phyloP scores from a whole-genome alignment of 1,284 basidiomycete genomes.

The Filobasidium uniguttulatum region DNA sequence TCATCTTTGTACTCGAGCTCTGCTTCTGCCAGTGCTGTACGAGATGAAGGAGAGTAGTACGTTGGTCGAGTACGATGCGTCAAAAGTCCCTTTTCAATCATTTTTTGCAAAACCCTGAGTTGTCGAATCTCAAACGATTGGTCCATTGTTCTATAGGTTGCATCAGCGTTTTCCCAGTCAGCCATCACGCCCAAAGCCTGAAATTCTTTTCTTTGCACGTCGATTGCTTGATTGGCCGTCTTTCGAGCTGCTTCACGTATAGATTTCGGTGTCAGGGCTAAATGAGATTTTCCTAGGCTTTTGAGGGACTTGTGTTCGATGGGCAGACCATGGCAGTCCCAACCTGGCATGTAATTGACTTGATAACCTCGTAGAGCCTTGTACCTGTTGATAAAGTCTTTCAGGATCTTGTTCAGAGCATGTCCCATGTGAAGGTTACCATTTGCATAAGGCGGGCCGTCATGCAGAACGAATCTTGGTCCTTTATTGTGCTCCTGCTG shows the following conservation, averaged over 20 bases:
- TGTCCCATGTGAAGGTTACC: conserved; percentile 94
- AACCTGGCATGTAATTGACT: conserved; percentile 86
- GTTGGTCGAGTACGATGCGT: conserved; percentile 80
- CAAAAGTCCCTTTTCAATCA: conserved; percentile 77
- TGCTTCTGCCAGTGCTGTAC: conserved; percentile 87
- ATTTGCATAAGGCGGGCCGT: conserved; percentile 97
- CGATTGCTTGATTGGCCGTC: conserved; percentile 64
- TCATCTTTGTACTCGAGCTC: conserved; percentile 84
- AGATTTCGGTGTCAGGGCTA: conserved; percentile 46
- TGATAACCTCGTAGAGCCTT: conserved; percentile 63
- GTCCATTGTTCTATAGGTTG: conserved; percentile 79
- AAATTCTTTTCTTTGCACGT: conserved; percentile 68
- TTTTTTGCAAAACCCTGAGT: conserved; percentile 68
- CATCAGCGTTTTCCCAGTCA: conserved; percentile 58
- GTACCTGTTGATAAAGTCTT: conserved; percentile 90
- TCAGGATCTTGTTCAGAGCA: conserved; percentile 90
- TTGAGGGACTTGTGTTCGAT: conserved; percentile 86
- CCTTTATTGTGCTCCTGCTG: conserved; percentile 60
- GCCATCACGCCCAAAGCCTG: conserved; percentile 79
- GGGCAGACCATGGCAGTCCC: conserved; percentile 97
- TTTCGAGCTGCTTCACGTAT: conserved; percentile 60
- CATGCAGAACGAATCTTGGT: conserved; percentile 72
- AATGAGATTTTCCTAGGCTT: conserved; percentile 44
- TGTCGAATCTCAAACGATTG: conserved; percentile 79
- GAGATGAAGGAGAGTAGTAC: conserved; percentile 89